phyloP scores from a whole-genome alignment of 176 grass and related monocot species.

The Poa annua region DNA sequence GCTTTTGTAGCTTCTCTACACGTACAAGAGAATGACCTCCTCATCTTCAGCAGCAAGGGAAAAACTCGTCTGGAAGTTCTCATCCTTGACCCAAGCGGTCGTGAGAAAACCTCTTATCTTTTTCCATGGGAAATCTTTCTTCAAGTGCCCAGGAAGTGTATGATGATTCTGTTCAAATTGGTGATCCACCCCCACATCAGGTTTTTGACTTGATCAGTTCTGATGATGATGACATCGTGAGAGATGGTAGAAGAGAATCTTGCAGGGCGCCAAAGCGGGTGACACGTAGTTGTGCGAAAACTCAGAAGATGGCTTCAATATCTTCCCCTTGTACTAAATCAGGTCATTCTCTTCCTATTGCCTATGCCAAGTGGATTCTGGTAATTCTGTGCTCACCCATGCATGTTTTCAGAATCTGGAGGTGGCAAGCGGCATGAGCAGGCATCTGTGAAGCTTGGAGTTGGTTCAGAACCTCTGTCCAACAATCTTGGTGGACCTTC shows the following conservation, averaged over 20 bases:
- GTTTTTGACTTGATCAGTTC: background rate
- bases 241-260: background rate
- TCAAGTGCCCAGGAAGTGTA: background rate
- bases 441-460: background rate
- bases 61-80: background rate
- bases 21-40: constrained; percentile 18
- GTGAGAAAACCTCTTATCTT: background rate
- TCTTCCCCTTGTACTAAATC: background rate
- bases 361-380: background rate
- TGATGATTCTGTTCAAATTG: background rate
- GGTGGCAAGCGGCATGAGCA: background rate
- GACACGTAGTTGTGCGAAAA: background rate
- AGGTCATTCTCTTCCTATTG: background rate
- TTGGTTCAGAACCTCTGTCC: background rate
- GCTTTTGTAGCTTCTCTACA: background rate
- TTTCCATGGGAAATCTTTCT: background rate
- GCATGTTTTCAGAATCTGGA: background rate
- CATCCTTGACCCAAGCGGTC: constrained; percentile 17
- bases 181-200: background rate
- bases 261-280: background rate
- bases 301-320: background rate
- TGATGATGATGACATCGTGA: background rate
- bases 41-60: background rate
- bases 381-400: background rate
- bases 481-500: background rate